Evolutionary conservation across 345 rosid genomes (phyloP).

Genomic region (Aquilaria yunnanensis): DNA sequence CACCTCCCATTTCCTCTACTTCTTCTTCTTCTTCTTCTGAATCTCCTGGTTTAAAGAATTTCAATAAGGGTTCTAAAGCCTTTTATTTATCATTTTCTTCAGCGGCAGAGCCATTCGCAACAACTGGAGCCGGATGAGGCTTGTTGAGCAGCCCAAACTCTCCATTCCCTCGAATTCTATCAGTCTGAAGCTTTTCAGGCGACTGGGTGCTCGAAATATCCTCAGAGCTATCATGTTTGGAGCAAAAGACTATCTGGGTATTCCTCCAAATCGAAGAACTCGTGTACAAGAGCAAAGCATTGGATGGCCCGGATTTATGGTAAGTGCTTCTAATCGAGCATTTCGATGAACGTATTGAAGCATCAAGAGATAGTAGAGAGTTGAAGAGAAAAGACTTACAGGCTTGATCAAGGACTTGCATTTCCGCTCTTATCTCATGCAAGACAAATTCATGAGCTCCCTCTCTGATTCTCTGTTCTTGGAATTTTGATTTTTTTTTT

Average conservation of each 20-base stretch:
- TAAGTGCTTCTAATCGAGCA: constrained; percentile 14
- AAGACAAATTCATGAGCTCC: constrained; percentile 13
- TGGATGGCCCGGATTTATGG: constrained; percentile 6
- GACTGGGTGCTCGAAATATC: constrained; percentile 25
- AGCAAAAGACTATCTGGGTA: constrained; percentile 29
- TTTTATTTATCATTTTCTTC: constrained; percentile 40
- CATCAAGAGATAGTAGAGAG: constrained; percentile 13
- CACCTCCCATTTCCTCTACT: constrained; percentile 4
- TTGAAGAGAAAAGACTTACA: constrained; percentile 35
- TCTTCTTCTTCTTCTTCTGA: constrained; percentile 24
- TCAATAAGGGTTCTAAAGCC: constrained; percentile 73
- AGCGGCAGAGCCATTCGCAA: constrained; percentile 19
- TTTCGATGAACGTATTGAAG: constrained; percentile 6
- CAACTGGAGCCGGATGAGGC: constrained; percentile 41
- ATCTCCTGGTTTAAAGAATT: constrained; percentile 57
- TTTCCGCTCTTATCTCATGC: constrained; percentile 32
- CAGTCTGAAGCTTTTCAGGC: constrained; percentile 25
- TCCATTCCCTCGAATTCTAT: constrained; percentile 24
- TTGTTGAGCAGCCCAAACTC: constrained; percentile 64
- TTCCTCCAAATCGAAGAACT: constrained; percentile 20
- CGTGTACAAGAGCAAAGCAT: constrained; percentile 6
- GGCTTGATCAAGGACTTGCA: constrained; percentile 48
- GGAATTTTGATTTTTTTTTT: background rate
- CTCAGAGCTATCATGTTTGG: constrained; percentile 28
- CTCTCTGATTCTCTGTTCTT: background rate